These are phyloP conservation scores for Ramaria sp. DNA, from an alignment of 768 basidiomycete genomes.

Conservation along the genomic window DNA sequence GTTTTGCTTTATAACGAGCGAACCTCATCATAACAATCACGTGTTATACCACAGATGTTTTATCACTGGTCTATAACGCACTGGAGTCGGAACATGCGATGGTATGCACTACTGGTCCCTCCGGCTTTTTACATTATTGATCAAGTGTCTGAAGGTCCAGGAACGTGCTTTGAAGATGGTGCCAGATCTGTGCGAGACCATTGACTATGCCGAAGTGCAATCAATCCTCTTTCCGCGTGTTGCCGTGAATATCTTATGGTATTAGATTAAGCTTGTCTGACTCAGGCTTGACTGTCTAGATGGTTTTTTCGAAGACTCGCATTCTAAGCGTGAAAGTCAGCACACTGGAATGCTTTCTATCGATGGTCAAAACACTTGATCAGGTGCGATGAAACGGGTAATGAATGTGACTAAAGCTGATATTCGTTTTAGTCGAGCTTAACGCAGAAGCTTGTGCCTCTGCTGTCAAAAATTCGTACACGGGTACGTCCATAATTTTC, in stretches of 20 bases:
- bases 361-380: conserved; percentile 85
- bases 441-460: conserved; percentile 90
- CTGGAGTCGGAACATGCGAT: conserved; percentile 89
- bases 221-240: conserved; percentile 84
- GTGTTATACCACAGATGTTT: conserved; percentile 54
- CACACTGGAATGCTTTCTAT: conserved; percentile 69
- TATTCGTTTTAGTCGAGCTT: conserved; percentile 49
- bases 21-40: neutral
- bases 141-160: conserved; percentile 52
- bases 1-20: conserved; percentile 18
- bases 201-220: conserved; percentile 94
- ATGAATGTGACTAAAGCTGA: neutral
- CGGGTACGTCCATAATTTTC: conserved; percentile 30
- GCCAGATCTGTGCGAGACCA: conserved; percentile 81
- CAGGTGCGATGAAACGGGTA: conserved; percentile 36
- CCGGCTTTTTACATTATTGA: conserved; percentile 2
- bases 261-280: neutral
- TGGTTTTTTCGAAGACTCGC: conserved; percentile 89
- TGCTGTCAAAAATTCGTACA: conserved; percentile 90
- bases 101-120: conserved; percentile 26
- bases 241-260: conserved; percentile 45
- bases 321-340: conserved; percentile 87
- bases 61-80: conserved; percentile 92
- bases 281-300: conserved; percentile 28
- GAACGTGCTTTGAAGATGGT: conserved; percentile 79